phyloP scores from a whole-genome alignment of 2,329 filamentous ascomycete species.

The Epicoccum sorghinum region DNA sequence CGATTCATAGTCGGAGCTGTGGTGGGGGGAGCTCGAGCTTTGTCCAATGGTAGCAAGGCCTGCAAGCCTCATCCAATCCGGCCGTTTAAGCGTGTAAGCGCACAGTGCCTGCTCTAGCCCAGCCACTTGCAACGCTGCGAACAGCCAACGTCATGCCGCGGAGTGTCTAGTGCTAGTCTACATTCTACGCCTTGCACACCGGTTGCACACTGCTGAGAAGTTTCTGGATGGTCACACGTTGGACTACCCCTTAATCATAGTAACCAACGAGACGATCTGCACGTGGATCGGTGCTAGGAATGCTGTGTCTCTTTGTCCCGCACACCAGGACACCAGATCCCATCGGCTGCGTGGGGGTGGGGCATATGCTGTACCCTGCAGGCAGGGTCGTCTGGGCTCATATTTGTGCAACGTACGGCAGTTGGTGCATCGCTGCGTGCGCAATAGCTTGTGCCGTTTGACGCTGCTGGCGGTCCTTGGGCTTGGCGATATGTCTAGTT shows the following conservation, averaged over 20 bases:
- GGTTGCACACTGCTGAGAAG: constrained; percentile 2
- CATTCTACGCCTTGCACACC: constrained; percentile 6
- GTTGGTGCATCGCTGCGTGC: background rate
- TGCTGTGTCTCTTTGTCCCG: constrained; percentile 10
- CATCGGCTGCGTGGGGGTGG: background rate
- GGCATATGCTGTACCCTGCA: constrained; percentile 3
- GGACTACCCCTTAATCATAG: background rate
- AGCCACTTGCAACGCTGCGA: constrained; percentile 6
- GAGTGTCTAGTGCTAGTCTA: constrained; percentile 7
- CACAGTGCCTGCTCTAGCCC: background rate
- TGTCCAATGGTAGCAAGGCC: background rate
- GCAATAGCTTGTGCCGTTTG: background rate
- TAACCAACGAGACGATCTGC: background rate
- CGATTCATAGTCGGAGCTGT: background rate
- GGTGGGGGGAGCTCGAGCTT: background rate
- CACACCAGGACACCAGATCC: constrained; percentile 1
- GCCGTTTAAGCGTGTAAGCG: constrained; percentile 6
- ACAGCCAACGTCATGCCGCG: constrained; percentile 12
- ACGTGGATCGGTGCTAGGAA: constrained; percentile 9
- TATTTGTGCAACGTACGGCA: background rate
- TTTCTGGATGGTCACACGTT: constrained; percentile 8
- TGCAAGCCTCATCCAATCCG: constrained; percentile 11
- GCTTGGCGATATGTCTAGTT: no score
- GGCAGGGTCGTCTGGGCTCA: background rate
- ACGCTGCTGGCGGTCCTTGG: no score